phyloP scores from a whole-genome alignment of 306 rosid genomes.

The Vachellia collinsii region DNA sequence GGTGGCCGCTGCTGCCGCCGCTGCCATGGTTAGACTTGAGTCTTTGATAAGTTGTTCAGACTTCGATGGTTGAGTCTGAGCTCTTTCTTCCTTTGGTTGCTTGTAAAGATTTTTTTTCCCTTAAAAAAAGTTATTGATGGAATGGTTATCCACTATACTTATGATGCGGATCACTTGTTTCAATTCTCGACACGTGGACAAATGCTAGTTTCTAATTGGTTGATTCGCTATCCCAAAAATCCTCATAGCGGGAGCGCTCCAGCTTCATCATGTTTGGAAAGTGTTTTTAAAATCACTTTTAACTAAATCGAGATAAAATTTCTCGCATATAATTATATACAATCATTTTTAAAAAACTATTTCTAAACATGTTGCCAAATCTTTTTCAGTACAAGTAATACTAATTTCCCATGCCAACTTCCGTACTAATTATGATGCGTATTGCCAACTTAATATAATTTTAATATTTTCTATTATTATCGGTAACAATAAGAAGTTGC shows the following conservation, averaged over 20 bases:
- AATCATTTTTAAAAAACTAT: too few species aligned
- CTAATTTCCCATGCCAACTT: too few species aligned
- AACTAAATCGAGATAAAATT: too few species aligned
- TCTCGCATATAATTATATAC: too few species aligned
- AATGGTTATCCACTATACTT: conserved; percentile 48
- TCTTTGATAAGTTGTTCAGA: not conserved
- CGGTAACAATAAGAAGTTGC: not conserved
- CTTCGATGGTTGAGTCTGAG: not conserved
- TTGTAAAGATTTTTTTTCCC: not conserved
- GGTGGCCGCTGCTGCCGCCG: conserved; percentile 46
- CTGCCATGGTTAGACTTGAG: conserved; percentile 40
- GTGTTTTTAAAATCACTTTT: too few species aligned
- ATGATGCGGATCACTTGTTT: conserved; percentile 26
- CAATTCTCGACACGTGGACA: conserved; percentile 60
- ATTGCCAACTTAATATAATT: not conserved
- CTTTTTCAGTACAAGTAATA: too few species aligned
- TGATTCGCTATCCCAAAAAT: conserved; percentile 66
- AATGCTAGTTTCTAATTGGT: conserved; percentile 52
- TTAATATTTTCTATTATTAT: not conserved
- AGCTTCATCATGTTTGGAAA: not conserved
- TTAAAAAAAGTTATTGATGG: not conserved
- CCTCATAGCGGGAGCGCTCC: conserved; percentile 35
- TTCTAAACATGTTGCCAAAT: too few species aligned
- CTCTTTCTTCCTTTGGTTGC: not conserved
- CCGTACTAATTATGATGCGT: too few species aligned